phyloP scores from a whole-genome alignment of 2,329 filamentous ascomycete species.

The Raffaelea arxii region DNA sequence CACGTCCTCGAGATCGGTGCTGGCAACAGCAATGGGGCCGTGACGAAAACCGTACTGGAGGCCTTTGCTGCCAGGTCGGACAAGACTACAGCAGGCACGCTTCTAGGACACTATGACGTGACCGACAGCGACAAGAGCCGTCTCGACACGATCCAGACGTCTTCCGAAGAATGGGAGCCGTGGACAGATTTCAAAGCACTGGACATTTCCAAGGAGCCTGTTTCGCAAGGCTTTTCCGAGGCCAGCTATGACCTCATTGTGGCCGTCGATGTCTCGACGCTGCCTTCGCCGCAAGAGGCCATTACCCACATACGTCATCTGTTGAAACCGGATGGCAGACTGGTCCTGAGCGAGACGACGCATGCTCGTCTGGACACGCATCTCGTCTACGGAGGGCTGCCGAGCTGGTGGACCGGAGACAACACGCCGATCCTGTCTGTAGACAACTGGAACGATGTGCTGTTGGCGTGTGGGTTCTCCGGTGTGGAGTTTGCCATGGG shows the following conservation, averaged over 20 bases:
- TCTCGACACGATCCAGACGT: neutral
- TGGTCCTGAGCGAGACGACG: slow-evolving; percentile 14
- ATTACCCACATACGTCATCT: slow-evolving; percentile 11
- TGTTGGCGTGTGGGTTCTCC: neutral
- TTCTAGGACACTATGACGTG: slow-evolving; percentile 18
- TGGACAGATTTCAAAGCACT: slow-evolving; percentile 2
- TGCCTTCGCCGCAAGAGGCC: slow-evolving; percentile 13
- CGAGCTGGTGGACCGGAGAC: too few species aligned
- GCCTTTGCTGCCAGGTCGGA: slow-evolving; percentile 29
- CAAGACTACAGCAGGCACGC: slow-evolving; percentile 25
- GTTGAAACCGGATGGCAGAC: slow-evolving; percentile 23
- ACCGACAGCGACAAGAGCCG: neutral
- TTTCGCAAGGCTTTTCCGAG: slow-evolving; percentile 19
- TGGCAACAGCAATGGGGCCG: neutral
- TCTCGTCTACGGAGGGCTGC: too few species aligned
- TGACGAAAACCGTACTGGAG: slow-evolving; percentile 17
- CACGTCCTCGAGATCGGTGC: slow-evolving; percentile 16
- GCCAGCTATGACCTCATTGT: slow-evolving; percentile 21
- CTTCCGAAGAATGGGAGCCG: too few species aligned
- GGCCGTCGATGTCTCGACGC: slow-evolving; percentile 20
- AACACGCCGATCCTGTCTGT: slow-evolving; percentile 11
- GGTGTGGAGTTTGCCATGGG: neutral
- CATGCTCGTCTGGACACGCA: neutral
- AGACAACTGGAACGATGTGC: slow-evolving; percentile 5
- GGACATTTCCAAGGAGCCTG: slow-evolving; percentile 19